Conservation (phyloP, 1,284 basidiomycete species). For the Microstroma glucosiphilum region DNA sequence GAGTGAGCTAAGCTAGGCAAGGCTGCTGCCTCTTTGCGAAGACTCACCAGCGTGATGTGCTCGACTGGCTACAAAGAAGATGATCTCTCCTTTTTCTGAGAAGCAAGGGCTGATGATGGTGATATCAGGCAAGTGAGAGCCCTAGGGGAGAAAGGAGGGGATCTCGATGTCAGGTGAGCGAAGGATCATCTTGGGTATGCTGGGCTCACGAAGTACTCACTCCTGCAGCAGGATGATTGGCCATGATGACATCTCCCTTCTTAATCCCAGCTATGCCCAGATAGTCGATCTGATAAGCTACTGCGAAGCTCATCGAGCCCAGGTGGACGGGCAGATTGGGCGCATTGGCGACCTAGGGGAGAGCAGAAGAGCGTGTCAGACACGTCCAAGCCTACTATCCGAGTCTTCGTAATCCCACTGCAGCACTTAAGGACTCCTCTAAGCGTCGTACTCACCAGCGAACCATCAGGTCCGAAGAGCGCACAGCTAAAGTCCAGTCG, state of each 20-base stretch:
- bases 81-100: conserved; percentile 57
- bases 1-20: background rate
- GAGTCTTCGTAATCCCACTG: no score
- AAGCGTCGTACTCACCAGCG: conserved; percentile 56
- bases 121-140: conserved; percentile 61
- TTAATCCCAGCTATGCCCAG: conserved; percentile 56
- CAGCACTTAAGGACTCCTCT: no score
- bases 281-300: conserved; percentile 78
- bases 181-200: no score
- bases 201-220: conserved; percentile 52
- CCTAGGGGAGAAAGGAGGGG: no score
- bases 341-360: conserved; percentile 65
- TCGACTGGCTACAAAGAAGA: conserved; percentile 85
- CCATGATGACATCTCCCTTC: conserved; percentile 83
- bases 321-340: conserved; percentile 70
- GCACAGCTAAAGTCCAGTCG: conserved; percentile 80
- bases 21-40: background rate
- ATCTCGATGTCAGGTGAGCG: no score
- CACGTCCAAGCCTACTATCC: no score
- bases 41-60: conserved; percentile 61
- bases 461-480: conserved; percentile 80
- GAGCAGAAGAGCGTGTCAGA: no score
- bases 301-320: conserved; percentile 60
- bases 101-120: conserved; percentile 87
- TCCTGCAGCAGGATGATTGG: conserved; percentile 79